Percentiles rank a stretch among this genome's conserved stretches.
Conservation (phyloP, 345 rosid species). For the Melaleuca alternifolia region DNA sequence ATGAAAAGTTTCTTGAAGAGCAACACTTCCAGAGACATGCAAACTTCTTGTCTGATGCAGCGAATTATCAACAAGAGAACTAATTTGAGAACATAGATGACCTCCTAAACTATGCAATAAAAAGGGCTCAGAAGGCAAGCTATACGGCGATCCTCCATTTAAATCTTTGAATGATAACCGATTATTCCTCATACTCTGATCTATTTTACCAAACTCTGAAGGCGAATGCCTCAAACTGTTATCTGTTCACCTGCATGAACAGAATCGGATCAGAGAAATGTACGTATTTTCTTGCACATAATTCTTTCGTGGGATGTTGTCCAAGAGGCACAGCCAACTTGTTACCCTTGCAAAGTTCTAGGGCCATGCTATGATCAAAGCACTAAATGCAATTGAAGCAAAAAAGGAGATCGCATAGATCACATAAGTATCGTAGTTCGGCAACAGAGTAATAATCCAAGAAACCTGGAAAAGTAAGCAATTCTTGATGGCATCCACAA, state of each 20-base stretch:
- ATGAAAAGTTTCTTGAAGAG: conserved; percentile 46
- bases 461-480: background rate
- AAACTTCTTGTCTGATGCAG: conserved; percentile 16
- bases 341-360: background rate
- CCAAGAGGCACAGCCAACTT: background rate
- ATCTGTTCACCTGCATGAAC: background rate
- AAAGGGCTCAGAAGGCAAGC: conserved; percentile 39
- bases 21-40: conserved; percentile 32
- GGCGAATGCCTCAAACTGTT: background rate
- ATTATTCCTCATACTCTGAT: conserved; percentile 24
- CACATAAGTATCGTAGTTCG: background rate
- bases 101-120: conserved; percentile 23
- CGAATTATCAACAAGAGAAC: conserved; percentile 19
- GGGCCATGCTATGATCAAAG: background rate
- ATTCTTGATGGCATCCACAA: background rate
- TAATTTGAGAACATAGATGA: conserved; percentile 27
- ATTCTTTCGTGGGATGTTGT: background rate
- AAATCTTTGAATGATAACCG: conserved; percentile 39
- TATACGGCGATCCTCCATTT: conserved; percentile 27
- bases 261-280: background rate
- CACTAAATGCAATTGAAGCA: background rate
- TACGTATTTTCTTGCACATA: background rate
- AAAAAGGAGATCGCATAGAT: background rate
- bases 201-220: background rate
- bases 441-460: background rate